These are phyloP conservation scores for Talaromyces sp. DNA, from an alignment of 2,329 filamentous ascomycete species.

Conservation along the genomic window DNA sequence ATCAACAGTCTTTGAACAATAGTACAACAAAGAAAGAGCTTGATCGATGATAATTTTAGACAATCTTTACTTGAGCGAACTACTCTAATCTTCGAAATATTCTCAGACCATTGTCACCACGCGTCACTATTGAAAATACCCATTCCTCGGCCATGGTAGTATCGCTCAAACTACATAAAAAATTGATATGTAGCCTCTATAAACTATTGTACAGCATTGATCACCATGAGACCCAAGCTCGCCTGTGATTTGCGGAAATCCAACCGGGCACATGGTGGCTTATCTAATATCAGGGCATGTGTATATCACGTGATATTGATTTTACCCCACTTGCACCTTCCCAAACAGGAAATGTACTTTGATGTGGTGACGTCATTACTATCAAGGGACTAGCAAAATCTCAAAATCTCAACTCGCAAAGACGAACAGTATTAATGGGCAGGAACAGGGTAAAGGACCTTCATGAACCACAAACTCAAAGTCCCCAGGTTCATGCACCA, in stretches of 20 bases:
- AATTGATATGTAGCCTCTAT: too few species aligned
- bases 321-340: not conserved
- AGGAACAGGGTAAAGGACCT: not conserved
- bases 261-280: not conserved
- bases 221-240: too few species aligned
- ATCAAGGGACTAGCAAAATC: not conserved
- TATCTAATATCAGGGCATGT: not conserved
- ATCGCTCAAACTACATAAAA: too few species aligned
- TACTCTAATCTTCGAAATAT: too few species aligned
- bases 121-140: too few species aligned
- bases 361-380: not conserved
- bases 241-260: not conserved
- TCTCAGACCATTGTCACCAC: too few species aligned
- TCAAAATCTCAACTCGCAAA: not conserved
- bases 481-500: not conserved
- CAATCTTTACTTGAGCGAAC: too few species aligned
- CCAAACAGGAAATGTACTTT: not conserved
- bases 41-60: too few species aligned
- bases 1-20: too few species aligned
- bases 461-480: not conserved
- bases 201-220: too few species aligned
- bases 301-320: not conserved
- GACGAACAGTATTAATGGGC: not conserved
- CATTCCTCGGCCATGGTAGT: too few species aligned
- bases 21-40: too few species aligned